These are phyloP conservation scores for Kurtzmaniella natalensis DNA, from an alignment of 1,139 yeast genomes.

Conservation along the genomic window DNA sequence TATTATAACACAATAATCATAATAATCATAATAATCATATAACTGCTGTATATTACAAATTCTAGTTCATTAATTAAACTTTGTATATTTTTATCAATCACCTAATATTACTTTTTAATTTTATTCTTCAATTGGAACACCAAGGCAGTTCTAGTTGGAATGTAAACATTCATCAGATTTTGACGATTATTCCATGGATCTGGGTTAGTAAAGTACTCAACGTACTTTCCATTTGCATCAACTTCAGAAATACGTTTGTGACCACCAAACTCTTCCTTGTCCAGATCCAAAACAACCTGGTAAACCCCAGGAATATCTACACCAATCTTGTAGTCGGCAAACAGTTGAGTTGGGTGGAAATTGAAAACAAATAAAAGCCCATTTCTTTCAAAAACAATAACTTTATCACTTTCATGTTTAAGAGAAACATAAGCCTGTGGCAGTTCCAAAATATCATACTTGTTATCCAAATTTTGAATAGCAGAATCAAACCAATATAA, in stretches of 20 bases:
- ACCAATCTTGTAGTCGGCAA: slow-evolving; percentile 83
- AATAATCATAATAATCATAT: not conserved
- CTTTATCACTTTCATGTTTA: slow-evolving; percentile 84
- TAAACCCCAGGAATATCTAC: slow-evolving; percentile 78
- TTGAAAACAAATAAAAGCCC: slow-evolving; percentile 83
- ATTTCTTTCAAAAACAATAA: slow-evolving; percentile 83
- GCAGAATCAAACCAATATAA: slow-evolving; percentile 77
- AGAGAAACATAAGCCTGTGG: slow-evolving; percentile 84
- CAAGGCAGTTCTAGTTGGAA: slow-evolving; percentile 78
- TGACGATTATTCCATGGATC: slow-evolving; percentile 76
- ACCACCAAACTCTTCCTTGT: slow-evolving; percentile 72
- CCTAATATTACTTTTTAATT: no score
- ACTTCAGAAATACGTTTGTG: slow-evolving; percentile 64
- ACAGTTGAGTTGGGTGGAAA: slow-evolving; percentile 82
- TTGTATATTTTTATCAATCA: no score
- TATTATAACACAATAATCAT: not conserved
- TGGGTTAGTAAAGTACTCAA: slow-evolving; percentile 61
- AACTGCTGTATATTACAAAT: no score
- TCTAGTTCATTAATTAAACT: no score
- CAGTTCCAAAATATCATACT: slow-evolving; percentile 67
- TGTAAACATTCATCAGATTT: slow-evolving; percentile 75
- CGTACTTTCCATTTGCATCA: slow-evolving; percentile 32
- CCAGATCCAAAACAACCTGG: slow-evolving; percentile 71
- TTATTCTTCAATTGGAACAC: slow-evolving; percentile 43
- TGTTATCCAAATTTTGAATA: slow-evolving; percentile 72